Evolutionary conservation across 768 basidiomycete species (phyloP), one percentile per base, ranked within the genome.

Genomic region (Lenzites betulinus): DNA sequence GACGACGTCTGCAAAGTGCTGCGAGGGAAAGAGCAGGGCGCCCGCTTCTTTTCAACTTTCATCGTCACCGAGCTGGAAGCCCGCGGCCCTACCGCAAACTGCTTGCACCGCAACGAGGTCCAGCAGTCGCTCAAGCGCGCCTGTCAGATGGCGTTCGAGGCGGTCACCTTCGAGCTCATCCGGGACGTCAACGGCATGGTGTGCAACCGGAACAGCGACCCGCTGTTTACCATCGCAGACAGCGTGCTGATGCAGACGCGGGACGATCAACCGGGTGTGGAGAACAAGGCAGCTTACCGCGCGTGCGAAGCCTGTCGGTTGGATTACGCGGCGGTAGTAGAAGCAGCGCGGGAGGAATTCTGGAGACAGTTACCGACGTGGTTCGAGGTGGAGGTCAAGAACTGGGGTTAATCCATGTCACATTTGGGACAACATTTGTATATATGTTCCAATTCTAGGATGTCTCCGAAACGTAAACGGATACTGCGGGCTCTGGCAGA

Each of bases 11-110:
- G 87, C 63, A 78, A 70, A 46, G 78, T 87, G 41, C 78, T 90
- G 9, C 83, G 81, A 58, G 90, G 90, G 9, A 85, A 88, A 54
- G 89, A 92, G 74, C 82, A 87, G 53, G 81, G 83, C 12, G 85
- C 87, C 11, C 85, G 89, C 43, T 91, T 84, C 73, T 82, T 92
- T 54, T 90, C 89, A 12, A 87, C 86, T 9, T 92, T 92, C 70
- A 82, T 92, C 66, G 85, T 87, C 54, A 86, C 85, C 67, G 82
- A 90, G 62, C 79, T 91, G 22, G 89, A 91, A 75, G 84, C 85
- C 48, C 78, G 90, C 60, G 70, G 78, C 38, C 76, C 84, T 0
- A 64, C 67, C 13, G 54, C 64, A 15, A 64, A 58, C 28, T 90
- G 89, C 68, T 63, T 81, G 12, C 75, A 83, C 66, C 75, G 75